Base-by-base conservation (phyloP, 2,329 filamentous ascomycete genomes). In the Cercospora berteroae region DNA sequence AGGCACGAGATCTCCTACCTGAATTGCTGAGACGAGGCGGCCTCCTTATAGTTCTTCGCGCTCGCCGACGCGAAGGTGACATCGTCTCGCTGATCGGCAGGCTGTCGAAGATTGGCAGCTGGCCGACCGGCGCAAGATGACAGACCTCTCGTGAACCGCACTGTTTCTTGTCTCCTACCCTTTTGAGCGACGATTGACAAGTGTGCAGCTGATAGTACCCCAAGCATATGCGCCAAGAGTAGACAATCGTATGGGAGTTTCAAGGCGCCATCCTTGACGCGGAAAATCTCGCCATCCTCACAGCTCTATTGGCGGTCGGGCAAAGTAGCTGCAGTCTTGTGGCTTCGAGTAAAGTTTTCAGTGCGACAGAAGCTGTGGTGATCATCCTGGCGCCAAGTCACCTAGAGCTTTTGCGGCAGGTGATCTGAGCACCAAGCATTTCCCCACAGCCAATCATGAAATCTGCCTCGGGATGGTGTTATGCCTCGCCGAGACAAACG, bases 171-270 rank as follows among this genome's bases (percentile, higher is more conserved):
- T 63, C 64, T 66, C 64, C 64, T 66, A 44, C 64, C 55, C 29
- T 13, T 62, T 66, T 59, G 31, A 57, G 64, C 44, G 25, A 42
- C 33, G 64, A 66, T 63, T 55, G 59, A 58, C 63, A 31, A 48
- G 64, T 31, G 27, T 20, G 42, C 12, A 63, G 50, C 59, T 62
- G 58, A 52, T 59, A 58, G 64, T 25, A 57, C 60, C 39, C 23
- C 33, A 63, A 66, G 64, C 64, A 57, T 58, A 66, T 63, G 64
- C 64, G 59, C 64, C 64, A 62, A 66, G 63, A 27, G 27, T 31
- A 44, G 48, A 16, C 18, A 36, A 31, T 39, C 9, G 20, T n/a
- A 36, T 13, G n/a, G 31, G 42, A 33, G 10, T 57, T 25, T 57
- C 61, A 56, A 56, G 48, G 31, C 55, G 10, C 50, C 48, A 31